Evolutionary conservation across 768 basidiomycete genomes (phyloP), one percentile per base, ranked within the genome.

Genomic region (Suillus brevipes): DNA sequence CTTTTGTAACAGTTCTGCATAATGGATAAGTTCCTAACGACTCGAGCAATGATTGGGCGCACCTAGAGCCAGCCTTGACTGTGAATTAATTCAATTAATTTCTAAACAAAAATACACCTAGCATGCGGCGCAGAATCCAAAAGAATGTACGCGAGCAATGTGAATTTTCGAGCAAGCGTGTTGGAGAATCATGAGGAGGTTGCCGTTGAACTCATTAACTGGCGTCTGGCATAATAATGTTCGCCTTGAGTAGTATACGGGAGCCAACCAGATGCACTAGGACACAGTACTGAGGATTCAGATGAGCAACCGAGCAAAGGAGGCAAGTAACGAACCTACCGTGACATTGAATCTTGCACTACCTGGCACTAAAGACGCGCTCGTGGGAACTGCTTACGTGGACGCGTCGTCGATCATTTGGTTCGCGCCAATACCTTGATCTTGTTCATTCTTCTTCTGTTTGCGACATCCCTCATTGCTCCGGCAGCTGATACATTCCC

Each of bases 301-400:
- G 6, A 53, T 53, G 52, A 53, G 28, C 28, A 34, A 53, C 31
- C 23, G 13, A 43, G 9, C 4, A 9, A 9, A 43, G 7, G 20
- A 52, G 50, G 34, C n/a, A 18, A 28, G 49, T 50, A 28, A 25
- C 34, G 1, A 12, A 56, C 20, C 8, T 31, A 13, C 23, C 31
- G 31, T 31, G 31, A 31, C 31, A 49, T 42, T 42, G 14, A 20
- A 52, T 23, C n/a, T n/a, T 28, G 49, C 7, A 4, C 31, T 31
- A 4, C 43, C 23, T 20, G 43, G 14, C 58, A 37, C 12, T 14
- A 25, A 43, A 66, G 49, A 63, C 66, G 66, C 66, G 53, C 45
- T 28, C 67, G 75, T 76, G 76, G 52, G 77, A 79, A 73, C 47
- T 25, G 6, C 7, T 71, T 77, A 78, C 77, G 74, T 79, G 75